Percentiles rank a stretch among this genome's conserved stretches.
Evolutionary conservation across 257 asterid species (phyloP).

Genomic region (Cinchona pubescens): DNA sequence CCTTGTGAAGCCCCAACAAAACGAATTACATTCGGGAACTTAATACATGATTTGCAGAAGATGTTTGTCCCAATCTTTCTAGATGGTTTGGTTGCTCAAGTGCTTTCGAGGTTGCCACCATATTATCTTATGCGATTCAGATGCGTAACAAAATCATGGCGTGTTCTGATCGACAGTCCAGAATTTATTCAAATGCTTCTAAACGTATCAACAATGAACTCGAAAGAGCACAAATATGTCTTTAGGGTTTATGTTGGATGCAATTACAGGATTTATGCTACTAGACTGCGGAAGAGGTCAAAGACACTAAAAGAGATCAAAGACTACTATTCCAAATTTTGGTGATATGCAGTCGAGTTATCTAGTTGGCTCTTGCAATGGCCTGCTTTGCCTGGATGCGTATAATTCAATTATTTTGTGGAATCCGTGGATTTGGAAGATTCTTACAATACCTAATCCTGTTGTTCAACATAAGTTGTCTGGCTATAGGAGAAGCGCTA

Average conservation of each 20-base stretch:
- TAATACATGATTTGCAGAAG: too few relatives aligned
- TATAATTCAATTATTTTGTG: not conserved
- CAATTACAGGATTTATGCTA: not conserved
- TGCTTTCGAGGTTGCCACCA: slow-evolving; percentile 3
- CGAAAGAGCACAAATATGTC: too few relatives aligned
- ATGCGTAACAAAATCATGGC: slow-evolving; percentile 15
- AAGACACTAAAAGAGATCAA: too few relatives aligned
- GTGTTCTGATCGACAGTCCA: slow-evolving; percentile 6
- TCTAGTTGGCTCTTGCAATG: slow-evolving; percentile 3
- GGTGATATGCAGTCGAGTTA: too few relatives aligned
- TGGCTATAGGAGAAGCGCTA: not conserved
- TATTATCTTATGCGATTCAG: not conserved
- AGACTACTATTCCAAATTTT: not conserved
- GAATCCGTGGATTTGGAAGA: not conserved
- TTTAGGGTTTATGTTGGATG: too few relatives aligned
- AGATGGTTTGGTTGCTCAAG: not conserved
- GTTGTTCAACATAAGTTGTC: not conserved
- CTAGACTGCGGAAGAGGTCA: not conserved
- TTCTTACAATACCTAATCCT: not conserved
- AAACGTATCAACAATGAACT: too few relatives aligned
- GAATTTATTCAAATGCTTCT: not conserved
- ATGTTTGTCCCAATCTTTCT: not conserved
- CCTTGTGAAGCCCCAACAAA: too few relatives aligned
- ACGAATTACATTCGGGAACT: too few relatives aligned
- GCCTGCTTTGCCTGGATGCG: not conserved